Percentiles rank a stretch among this genome's conserved stretches.
These are phyloP conservation scores for Aphanomyces astaci DNA, from an alignment of 352 stramenopile genomes.

Conservation along the genomic window DNA sequence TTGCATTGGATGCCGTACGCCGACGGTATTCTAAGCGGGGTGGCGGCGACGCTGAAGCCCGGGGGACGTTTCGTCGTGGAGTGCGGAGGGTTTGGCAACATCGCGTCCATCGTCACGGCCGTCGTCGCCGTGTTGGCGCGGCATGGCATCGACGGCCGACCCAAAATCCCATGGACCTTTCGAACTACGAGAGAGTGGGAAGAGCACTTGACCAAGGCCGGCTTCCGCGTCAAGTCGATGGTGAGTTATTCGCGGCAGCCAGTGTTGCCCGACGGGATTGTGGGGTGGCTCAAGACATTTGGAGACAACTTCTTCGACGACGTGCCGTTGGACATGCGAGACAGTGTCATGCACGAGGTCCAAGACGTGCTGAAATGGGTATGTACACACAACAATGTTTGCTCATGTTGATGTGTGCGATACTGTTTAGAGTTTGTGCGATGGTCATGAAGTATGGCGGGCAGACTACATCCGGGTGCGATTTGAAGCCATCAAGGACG, in stretches of 20 bases:
- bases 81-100: slow-evolving; percentile 36
- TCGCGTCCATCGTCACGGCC: slow-evolving; percentile 23
- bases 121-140: slow-evolving; percentile 21
- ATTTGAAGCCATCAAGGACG: not conserved
- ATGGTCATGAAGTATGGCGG: not conserved
- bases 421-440: slow-evolving; percentile 2
- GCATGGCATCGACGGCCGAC: slow-evolving; percentile 26
- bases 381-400: not conserved
- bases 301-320: slow-evolving; percentile 9
- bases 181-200: slow-evolving; percentile 28
- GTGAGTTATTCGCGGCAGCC: not conserved
- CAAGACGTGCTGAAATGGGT: not conserved
- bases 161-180: slow-evolving; percentile 35
- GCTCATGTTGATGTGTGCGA: not conserved
- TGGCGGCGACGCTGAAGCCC: slow-evolving; percentile 27
- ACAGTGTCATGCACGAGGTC: not conserved
- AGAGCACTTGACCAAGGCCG: slow-evolving; percentile 24
- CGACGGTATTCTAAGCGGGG: slow-evolving; percentile 24
- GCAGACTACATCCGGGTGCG: slow-evolving; percentile 2
- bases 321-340: not conserved
- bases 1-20: slow-evolving; percentile 33
- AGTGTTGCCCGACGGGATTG: not conserved
- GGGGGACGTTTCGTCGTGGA: slow-evolving; percentile 35
- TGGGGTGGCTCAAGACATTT: slow-evolving; percentile 7
- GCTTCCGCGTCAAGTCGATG: not conserved